Percentiles rank a stretch among this genome's conserved stretches.
These are phyloP conservation scores for Stentor roeselii DNA, from an alignment of 73 alveolate genomes.

Conservation along the genomic window DNA sequence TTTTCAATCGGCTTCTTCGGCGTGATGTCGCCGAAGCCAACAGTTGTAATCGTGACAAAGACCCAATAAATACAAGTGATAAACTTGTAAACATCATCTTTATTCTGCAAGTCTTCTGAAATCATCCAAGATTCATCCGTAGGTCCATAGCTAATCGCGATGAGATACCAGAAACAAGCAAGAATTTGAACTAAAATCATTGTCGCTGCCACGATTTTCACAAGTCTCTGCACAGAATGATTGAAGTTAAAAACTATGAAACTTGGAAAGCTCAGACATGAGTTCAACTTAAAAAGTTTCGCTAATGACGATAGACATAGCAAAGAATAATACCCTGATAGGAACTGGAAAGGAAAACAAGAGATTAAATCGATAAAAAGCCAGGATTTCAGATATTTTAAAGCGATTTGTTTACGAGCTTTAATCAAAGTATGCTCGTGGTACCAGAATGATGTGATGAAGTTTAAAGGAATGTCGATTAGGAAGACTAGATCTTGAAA, in stretches of 20 bases:
- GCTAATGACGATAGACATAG: conserved; percentile 11
- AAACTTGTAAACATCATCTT: conserved; percentile 31
- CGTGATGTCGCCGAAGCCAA: conserved; percentile 70
- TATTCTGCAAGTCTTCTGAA: conserved; percentile 22
- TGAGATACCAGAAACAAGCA: conserved; percentile 39
- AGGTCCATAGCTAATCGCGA: not conserved
- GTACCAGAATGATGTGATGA: not conserved
- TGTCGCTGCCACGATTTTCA: conserved; percentile 27
- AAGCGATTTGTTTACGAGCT: not conserved
- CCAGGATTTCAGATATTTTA: not conserved
- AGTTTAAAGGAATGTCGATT: not conserved
- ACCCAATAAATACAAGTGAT: conserved; percentile 62
- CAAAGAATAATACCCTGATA: not conserved
- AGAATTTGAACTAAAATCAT: conserved; percentile 29
- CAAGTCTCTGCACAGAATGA: not conserved
- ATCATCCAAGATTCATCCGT: conserved; percentile 31
- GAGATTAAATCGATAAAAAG: not conserved
- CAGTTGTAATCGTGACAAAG: conserved; percentile 54
- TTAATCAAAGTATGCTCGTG: not conserved
- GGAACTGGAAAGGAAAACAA: not conserved
- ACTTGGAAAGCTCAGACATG: conserved; percentile 18
- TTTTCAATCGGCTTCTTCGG: conserved; percentile 51
- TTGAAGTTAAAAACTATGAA: conserved; percentile 22
- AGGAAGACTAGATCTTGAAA: not conserved
- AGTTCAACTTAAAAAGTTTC: conserved; percentile 22